These are phyloP conservation scores for Cordyceps pruinosa DNA, from an alignment of 2,329 filamentous ascomycete genomes.

Conservation along the genomic window DNA sequence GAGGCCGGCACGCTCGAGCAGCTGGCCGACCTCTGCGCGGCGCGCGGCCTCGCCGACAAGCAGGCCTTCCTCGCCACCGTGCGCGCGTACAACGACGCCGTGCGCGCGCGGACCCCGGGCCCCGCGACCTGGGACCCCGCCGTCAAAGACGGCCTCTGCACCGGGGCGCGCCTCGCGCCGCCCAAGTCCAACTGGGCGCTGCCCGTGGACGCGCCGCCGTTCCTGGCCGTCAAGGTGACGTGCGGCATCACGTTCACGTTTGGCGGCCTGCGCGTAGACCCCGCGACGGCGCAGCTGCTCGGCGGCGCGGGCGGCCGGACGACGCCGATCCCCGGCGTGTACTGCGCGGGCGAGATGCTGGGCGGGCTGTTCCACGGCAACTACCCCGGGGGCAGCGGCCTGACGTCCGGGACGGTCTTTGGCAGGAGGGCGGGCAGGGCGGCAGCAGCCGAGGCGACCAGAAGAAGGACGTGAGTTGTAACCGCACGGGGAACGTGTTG, in stretches of 20 bases:
- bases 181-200: constrained; percentile 62
- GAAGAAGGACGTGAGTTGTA: too few relatives aligned
- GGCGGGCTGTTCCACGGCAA: constrained; percentile 58
- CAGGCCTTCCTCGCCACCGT: constrained; percentile 45
- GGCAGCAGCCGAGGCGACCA: constrained; percentile 23
- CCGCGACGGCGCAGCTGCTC: constrained; percentile 47
- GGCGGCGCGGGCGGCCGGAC: constrained; percentile 39
- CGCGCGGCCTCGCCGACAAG: constrained; percentile 39
- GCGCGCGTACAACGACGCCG: constrained; percentile 51
- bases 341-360: constrained; percentile 59
- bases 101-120: constrained; percentile 38
- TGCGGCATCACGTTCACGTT: constrained; percentile 65
- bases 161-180: constrained; percentile 41
- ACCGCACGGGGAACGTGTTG: background rate
- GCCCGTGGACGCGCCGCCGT: constrained; percentile 49
- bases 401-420: constrained; percentile 53
- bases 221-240: constrained; percentile 56
- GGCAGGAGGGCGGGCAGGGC: constrained; percentile 33
- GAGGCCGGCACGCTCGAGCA: constrained; percentile 44
- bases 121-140: constrained; percentile 51
- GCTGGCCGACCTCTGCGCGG: constrained; percentile 43
- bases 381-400: constrained; percentile 55
- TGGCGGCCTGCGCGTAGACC: constrained; percentile 52
- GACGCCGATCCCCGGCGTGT: constrained; percentile 46
- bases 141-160: constrained; percentile 54